phyloP scores from a whole-genome alignment of 495 filamentous ascomycete genomes.

The Ramalina peruviana region DNA sequence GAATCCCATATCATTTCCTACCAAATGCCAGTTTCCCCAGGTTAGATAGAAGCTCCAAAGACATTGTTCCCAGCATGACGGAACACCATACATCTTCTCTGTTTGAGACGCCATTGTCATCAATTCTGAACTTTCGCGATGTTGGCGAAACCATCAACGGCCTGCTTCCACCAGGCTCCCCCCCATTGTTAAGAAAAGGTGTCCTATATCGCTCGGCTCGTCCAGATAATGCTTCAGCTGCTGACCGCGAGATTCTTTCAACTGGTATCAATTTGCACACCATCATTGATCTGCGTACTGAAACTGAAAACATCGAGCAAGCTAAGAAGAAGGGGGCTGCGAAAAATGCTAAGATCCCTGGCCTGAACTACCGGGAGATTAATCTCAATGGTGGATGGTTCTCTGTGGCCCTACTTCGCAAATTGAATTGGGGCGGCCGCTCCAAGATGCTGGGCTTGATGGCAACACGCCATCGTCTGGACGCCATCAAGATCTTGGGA shows the following conservation, averaged over 20 bases:
- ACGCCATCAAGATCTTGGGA: constrained; percentile 53
- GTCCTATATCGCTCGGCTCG: constrained; percentile 57
- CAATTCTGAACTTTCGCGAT: constrained; percentile 73
- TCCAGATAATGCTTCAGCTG: constrained; percentile 53
- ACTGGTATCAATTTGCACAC: constrained; percentile 50
- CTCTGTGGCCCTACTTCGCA: constrained; percentile 49
- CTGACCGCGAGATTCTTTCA: constrained; percentile 45
- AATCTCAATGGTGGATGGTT: constrained; percentile 63
- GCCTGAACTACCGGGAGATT: constrained; percentile 44
- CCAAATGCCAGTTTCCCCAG: too few relatives aligned
- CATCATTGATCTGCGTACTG: constrained; percentile 67
- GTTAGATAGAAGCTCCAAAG: too few relatives aligned
- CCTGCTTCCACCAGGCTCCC: neutral
- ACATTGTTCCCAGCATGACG: neutral
- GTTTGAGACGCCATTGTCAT: constrained; percentile 37
- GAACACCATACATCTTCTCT: neutral
- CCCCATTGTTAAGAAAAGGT: constrained; percentile 48
- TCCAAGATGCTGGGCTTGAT: constrained; percentile 46
- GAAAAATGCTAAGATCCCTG: constrained; percentile 31
- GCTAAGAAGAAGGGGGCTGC: constrained; percentile 41
- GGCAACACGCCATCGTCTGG: constrained; percentile 47
- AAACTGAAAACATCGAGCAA: constrained; percentile 60
- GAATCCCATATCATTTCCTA: too few relatives aligned
- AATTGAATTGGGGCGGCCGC: constrained; percentile 54
- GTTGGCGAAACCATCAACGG: constrained; percentile 59